These are phyloP conservation scores for Petunia hybrid DNA, from an alignment of 305 asterid species.

Conservation along the genomic window DNA sequence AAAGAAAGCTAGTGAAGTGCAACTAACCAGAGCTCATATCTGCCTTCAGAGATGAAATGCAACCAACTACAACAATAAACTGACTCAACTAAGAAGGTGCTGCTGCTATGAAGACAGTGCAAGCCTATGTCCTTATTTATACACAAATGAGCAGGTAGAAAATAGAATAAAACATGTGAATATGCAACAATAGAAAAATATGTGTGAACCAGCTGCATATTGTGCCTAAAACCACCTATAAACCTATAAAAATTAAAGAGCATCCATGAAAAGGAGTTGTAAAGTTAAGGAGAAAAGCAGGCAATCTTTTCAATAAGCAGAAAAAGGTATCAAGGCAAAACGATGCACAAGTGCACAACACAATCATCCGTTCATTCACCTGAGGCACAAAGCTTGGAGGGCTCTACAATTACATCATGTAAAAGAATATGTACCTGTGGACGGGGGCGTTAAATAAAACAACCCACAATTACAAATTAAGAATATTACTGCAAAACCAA, in stretches of 20 bases:
- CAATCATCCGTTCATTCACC: no score
- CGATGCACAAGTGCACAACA: no score
- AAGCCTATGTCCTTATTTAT: slow-evolving; percentile 65
- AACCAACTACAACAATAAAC: not conserved
- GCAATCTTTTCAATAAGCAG: slow-evolving; percentile 57
- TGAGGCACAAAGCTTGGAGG: not conserved
- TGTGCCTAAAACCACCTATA: slow-evolving; percentile 52
- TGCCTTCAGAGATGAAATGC: slow-evolving; percentile 35
- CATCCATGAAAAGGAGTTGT: slow-evolving; percentile 65
- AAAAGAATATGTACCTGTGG: slow-evolving; percentile 67
- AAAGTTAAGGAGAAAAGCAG: slow-evolving; percentile 62
- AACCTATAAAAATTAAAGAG: slow-evolving; percentile 59
- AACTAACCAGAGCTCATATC: slow-evolving; percentile 95
- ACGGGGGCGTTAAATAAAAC: slow-evolving; percentile 39
- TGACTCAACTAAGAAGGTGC: slow-evolving; percentile 36
- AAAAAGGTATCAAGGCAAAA: no score
- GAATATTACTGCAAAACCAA: slow-evolving; percentile 72
- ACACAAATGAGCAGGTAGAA: slow-evolving; percentile 50
- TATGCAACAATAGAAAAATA: slow-evolving; percentile 40
- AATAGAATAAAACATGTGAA: slow-evolving; percentile 60
- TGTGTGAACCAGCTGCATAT: slow-evolving; percentile 85
- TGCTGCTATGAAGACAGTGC: slow-evolving; percentile 51
- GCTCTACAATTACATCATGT: slow-evolving; percentile 47
- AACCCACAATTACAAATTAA: slow-evolving; percentile 39
- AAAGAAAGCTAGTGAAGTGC: slow-evolving; percentile 11